Conservation (phyloP, 2,329 filamentous ascomycete genomes). For the Myriosclerotinia curreyana region DNA sequence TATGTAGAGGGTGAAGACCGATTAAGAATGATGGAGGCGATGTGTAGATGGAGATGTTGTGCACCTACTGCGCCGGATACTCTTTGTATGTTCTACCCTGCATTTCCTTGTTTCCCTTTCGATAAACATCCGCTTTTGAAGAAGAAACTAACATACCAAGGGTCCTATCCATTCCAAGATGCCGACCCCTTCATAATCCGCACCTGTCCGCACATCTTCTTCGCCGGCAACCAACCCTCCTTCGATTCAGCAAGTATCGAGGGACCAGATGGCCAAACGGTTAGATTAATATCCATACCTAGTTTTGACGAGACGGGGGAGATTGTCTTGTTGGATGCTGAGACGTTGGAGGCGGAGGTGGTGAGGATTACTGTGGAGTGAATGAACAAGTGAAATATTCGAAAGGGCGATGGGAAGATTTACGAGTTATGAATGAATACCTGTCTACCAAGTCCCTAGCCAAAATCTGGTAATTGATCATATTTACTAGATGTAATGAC, state of each 20-base stretch:
- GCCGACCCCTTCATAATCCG: conserved; percentile 87
- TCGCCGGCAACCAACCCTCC: conserved; percentile 78
- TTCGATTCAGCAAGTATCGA: conserved; percentile 72
- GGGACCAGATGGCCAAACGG: conserved; percentile 63
- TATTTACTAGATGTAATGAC: background rate
- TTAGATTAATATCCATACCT: conserved; percentile 80
- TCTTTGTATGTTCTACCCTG: conserved; percentile 62
- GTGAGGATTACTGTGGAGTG: conserved; percentile 31
- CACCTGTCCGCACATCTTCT: conserved; percentile 84
- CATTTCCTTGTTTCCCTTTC: background rate
- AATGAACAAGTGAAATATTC: background rate
- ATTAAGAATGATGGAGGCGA: conserved; percentile 87
- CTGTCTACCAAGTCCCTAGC: background rate
- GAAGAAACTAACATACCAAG: conserved; percentile 44
- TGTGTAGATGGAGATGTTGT: conserved; percentile 86
- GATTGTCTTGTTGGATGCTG: conserved; percentile 78
- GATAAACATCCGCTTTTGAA: background rate
- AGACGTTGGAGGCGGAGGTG: conserved; percentile 63
- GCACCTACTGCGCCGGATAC: conserved; percentile 97
- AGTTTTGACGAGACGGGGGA: conserved; percentile 75
- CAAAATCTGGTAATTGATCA: background rate
- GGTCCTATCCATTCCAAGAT: conserved; percentile 95
- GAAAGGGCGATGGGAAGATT: background rate
- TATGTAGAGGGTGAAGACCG: conserved; percentile 79
- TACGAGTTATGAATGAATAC: background rate